Evolutionary conservation across 495 filamentous ascomycete genomes (phyloP).

Genomic region (Schizothecium vesticola): DNA sequence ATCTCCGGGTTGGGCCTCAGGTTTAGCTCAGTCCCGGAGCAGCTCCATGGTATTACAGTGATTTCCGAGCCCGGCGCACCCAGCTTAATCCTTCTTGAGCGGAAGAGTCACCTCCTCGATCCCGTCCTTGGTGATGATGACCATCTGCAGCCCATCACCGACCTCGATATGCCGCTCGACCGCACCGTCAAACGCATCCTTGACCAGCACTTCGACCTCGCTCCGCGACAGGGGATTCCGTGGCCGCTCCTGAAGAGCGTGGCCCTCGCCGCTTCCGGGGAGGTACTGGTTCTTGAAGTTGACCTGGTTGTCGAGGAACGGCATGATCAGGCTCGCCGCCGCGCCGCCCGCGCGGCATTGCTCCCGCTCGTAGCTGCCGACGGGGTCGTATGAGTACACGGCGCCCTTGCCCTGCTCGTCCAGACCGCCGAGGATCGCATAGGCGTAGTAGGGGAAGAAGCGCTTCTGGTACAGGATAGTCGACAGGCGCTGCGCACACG

Average conservation of each 20-base stretch:
- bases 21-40: background rate
- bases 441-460: conserved; percentile 97
- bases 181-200: conserved; percentile 95
- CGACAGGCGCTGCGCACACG: conserved; percentile 85
- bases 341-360: conserved; percentile 92
- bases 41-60: background rate
- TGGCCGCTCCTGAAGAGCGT: conserved; percentile 66
- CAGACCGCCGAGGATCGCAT: conserved; percentile 85
- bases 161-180: conserved; percentile 99
- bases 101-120: conserved; percentile 79
- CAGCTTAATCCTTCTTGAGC: conserved; percentile 73
- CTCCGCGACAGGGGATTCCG: conserved; percentile 59
- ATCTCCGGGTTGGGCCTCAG: background rate
- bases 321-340: conserved; percentile 96
- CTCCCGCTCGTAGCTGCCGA: conserved; percentile 93
- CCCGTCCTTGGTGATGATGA: conserved; percentile 81
- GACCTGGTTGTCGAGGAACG: conserved; percentile 98
- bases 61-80: background rate
- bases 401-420: conserved; percentile 94
- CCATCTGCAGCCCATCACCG: conserved; percentile 92
- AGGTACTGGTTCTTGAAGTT: conserved; percentile 99
- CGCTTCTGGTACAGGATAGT: conserved; percentile 95
- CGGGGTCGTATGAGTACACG: conserved; percentile 94
- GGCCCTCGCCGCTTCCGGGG: conserved; percentile 79
- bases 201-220: conserved; percentile 79